Percentiles rank a stretch among this genome's conserved stretches.
These are phyloP conservation scores for Hymenoscyphus fraxineus DNA, from an alignment of 2,329 filamentous ascomycete genomes.

Conservation along the genomic window DNA sequence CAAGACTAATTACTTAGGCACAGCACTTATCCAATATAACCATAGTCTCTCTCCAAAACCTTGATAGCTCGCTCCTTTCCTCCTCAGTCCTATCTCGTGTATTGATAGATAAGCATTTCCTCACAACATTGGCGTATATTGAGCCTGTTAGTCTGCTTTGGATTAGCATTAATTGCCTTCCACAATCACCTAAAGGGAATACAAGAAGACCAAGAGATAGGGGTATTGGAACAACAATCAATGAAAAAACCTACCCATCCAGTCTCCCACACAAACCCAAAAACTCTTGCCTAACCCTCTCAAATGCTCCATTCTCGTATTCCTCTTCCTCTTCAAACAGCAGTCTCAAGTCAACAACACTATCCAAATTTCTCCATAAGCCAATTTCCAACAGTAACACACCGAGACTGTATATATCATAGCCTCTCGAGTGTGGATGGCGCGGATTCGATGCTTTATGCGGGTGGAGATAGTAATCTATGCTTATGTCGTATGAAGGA, in stretches of 20 bases:
- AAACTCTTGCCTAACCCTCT: conserved; percentile 24
- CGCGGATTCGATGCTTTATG: conserved; percentile 25
- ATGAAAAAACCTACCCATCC: conserved; percentile 22
- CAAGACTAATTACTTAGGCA: conserved; percentile 10
- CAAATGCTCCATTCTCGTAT: conserved; percentile 22
- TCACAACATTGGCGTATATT: conserved; percentile 27
- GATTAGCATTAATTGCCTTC: not conserved
- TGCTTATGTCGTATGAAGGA: conserved; percentile 16
- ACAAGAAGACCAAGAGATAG: no score
- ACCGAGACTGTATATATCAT: conserved; percentile 46
- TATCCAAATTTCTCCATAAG: conserved; percentile 43
- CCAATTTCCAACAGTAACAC: conserved; percentile 50
- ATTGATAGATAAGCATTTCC: conserved; percentile 25
- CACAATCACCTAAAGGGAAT: not conserved
- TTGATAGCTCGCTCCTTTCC: conserved; percentile 21
- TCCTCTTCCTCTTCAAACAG: not conserved
- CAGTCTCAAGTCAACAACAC: conserved; percentile 18
- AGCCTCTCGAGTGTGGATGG: conserved; percentile 36
- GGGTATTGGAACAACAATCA: no score
- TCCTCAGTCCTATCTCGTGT: conserved; percentile 21
- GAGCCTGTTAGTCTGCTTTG: conserved; percentile 21
- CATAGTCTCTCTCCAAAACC: conserved; percentile 23
- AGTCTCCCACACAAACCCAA: conserved; percentile 24
- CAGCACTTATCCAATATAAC: conserved; percentile 23
- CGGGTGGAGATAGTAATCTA: conserved; percentile 31